phyloP scores from a whole-genome alignment of 345 rosid genomes.

The Acer saccharum region DNA sequence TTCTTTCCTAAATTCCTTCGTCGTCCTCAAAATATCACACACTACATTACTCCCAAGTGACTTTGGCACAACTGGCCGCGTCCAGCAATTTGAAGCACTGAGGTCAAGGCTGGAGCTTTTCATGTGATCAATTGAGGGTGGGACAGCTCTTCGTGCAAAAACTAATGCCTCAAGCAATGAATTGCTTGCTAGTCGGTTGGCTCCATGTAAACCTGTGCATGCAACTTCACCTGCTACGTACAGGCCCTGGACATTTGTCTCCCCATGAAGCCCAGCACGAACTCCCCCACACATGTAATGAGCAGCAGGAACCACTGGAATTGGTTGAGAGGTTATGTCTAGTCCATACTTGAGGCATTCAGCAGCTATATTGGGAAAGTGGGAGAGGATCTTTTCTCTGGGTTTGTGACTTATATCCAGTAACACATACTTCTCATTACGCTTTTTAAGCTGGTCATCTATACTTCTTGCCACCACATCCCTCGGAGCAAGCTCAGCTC shows the following conservation, averaged over 20 bases:
- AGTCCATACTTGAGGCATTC: conserved; percentile 81
- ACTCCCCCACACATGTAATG: conserved; percentile 98
- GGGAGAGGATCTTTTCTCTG: conserved; percentile 78
- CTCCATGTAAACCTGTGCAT: conserved; percentile 96
- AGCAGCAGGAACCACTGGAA: conserved; percentile 60
- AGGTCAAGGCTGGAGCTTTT: conserved; percentile 48
- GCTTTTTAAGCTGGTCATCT: conserved; percentile 87
- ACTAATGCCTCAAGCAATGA: conserved; percentile 96
- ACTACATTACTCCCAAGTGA: conserved; percentile 45
- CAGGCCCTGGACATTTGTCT: conserved; percentile 83
- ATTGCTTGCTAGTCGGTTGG: conserved; percentile 95
- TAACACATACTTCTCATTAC: conserved; percentile 74
- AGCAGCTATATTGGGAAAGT: conserved; percentile 91
- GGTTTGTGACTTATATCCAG: conserved; percentile 91
- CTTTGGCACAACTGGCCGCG: conserved; percentile 62
- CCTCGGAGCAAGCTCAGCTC: conserved; percentile 97
- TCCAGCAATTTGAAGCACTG: conserved; percentile 55
- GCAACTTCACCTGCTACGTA: conserved; percentile 99
- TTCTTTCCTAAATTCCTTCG: conserved; percentile 69
- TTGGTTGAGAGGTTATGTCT: conserved; percentile 56
- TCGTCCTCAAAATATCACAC: conserved; percentile 46
- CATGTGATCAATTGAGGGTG: conserved; percentile 81
- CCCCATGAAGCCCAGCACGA: conserved; percentile 87
- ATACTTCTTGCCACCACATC: conserved; percentile 97
- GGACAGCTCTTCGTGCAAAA: conserved; percentile 89